Evolutionary conservation across 805 yeast species (phyloP), one percentile per base, ranked within the genome.

Genomic region (Phaffomyces antillensis): DNA sequence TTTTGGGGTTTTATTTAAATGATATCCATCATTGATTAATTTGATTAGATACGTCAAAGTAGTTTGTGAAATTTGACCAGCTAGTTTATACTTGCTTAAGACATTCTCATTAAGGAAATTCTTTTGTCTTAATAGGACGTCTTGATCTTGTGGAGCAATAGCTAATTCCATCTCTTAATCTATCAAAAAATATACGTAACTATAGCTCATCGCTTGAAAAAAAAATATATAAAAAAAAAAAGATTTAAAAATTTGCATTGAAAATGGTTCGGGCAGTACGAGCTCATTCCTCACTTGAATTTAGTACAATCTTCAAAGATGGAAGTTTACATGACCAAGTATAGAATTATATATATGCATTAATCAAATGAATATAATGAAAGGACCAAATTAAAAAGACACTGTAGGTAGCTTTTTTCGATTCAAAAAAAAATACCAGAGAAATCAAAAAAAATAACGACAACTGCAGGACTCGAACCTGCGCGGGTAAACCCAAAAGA

Each of bases 1-100:
- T 43, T 62, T 59, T 18, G 58, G 56, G 8, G 56, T 57, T 42
- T 70, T 69, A 41, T 69, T 68, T 47, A 71, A 72, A 60, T 87
- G 96, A 64, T 86, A 85, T 16, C 83, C 76, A 52, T 81, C 80
- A 59, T 85, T 83, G 54, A 88, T 82, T 59, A 86, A 74, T 44
- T 75, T 70, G 9, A 75, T 68, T 41, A 86, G 68, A 61, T 85
- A 84, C 47, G 76, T 67, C 53, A 90, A 70, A 45, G 88, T 83
- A 18, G 95, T 83, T 66, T 90, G 96, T 5, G 93, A 70, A 54
- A 89, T 81, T 65, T 86, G 88, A 40, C 96, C 97, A 5, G 96
- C 96, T 41, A 80, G 71, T 65, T 95, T 77, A 67, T 90, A 89
- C 66, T 89, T 90, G 54, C 83, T 91, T 25, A 87, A 61, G 11